phyloP scores from a whole-genome alignment of 257 asterid species.

The Nemophila menziesii region DNA sequence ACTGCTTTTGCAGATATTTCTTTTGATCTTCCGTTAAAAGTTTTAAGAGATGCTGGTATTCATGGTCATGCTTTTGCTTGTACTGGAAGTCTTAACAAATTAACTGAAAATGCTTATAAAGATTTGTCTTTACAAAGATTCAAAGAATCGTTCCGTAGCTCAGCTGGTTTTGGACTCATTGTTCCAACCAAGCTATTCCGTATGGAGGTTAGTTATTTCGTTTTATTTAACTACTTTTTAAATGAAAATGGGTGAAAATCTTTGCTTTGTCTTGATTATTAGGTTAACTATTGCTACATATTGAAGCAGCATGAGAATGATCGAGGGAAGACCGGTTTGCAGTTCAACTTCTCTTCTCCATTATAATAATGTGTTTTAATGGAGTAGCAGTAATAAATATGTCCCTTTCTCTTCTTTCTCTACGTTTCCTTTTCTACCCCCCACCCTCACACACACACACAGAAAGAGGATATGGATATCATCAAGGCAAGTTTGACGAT shows the following conservation, averaged over 20 bases:
- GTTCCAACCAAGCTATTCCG: conserved; percentile 83
- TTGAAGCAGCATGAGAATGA: conserved; percentile 67
- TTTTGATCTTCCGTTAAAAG: conserved; percentile 78
- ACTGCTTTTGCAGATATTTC: conserved; percentile 86
- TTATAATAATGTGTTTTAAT: conserved; percentile 25
- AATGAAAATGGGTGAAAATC: too few species aligned
- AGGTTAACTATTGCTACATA: conserved; percentile 78
- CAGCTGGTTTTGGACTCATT: conserved; percentile 66
- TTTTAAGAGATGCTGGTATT: conserved; percentile 73
- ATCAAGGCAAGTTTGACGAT: conserved; percentile 4
- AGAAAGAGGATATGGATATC: too few species aligned
- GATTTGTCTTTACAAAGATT: conserved; percentile 43
- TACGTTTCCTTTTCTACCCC: too few species aligned
- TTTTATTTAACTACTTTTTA: too few species aligned
- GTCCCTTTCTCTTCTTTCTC: background rate
- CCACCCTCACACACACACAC: background rate
- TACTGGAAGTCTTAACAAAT: conserved; percentile 74
- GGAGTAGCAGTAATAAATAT: conserved; percentile 6
- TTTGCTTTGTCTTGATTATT: conserved; percentile 13
- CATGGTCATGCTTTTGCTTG: conserved; percentile 86
- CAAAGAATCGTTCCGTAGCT: conserved; percentile 64
- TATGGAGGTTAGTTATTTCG: conserved; percentile 61
- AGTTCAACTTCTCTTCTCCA: conserved; percentile 81
- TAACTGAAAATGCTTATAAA: conserved; percentile 51
- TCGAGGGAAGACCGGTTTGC: conserved; percentile 79